A percentile compares a stretch with the other conserved stretches of the same genome.
phyloP scores from a whole-genome alignment of 1,139 yeast genomes.

The Zhuliangozyma blackwelliae region DNA sequence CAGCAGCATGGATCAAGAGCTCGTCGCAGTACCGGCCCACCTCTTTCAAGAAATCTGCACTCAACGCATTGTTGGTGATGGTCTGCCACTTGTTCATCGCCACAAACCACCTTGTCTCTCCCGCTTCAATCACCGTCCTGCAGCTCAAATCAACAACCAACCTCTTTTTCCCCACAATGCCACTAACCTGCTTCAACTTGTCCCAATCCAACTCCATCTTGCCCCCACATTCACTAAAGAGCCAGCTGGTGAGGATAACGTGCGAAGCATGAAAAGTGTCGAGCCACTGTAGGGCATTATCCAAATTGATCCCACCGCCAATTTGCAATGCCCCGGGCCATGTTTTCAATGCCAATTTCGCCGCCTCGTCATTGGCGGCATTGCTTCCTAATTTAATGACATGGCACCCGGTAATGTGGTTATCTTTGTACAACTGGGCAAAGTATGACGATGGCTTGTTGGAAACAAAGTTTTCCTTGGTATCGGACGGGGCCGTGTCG shows the following conservation, averaged over 20 bases:
- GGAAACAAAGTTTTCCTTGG: constrained; percentile 79
- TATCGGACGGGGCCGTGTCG: constrained; percentile 28
- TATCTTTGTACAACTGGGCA: constrained; percentile 61
- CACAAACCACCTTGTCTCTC: constrained; percentile 65
- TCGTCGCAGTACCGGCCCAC: constrained; percentile 73
- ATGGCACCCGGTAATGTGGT: constrained; percentile 72
- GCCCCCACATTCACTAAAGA: constrained; percentile 52
- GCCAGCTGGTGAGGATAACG: constrained; percentile 89
- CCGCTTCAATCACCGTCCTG: constrained; percentile 40
- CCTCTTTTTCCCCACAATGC: constrained; percentile 55
- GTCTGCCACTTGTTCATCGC: constrained; percentile 99
- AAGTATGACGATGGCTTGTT: constrained; percentile 70
- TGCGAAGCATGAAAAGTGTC: constrained; percentile 61
- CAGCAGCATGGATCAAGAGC: constrained; percentile 94
- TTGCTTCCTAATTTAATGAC: constrained; percentile 84
- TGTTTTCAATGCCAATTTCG: constrained; percentile 62
- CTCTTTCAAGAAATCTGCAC: constrained; percentile 45
- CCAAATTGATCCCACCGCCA: constrained; percentile 85
- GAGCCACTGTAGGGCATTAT: constrained; percentile 76
- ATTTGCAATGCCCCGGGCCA: constrained; percentile 80
- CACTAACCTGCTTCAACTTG: constrained; percentile 46
- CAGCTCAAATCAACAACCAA: constrained; percentile 93
- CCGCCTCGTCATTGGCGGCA: constrained; percentile 77
- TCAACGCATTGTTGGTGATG: constrained; percentile 60
- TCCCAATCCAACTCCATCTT: constrained; percentile 50